Evolutionary conservation across 805 yeast species (phyloP).

Genomic region (Yamadazyma phyllophila): DNA sequence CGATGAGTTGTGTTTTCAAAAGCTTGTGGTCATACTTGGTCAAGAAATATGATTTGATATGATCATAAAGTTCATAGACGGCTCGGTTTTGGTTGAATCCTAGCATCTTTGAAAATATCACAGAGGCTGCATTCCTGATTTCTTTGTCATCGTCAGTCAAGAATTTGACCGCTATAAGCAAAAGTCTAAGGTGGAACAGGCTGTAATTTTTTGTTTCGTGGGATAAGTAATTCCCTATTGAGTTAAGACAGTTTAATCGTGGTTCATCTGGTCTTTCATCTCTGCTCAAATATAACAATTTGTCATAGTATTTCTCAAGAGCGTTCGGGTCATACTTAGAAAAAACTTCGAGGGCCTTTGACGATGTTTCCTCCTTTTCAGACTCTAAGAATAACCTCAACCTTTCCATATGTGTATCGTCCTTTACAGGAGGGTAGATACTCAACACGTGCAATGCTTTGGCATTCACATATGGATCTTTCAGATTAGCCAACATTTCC

Average conservation of each 20-base stretch:
- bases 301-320: constrained; percentile 9
- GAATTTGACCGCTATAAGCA: background rate
- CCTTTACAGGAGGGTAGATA: background rate
- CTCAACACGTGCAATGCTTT: constrained; percentile 2
- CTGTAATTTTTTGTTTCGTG: background rate
- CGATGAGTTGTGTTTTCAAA: background rate
- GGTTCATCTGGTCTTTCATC: background rate
- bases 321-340: background rate
- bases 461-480: background rate
- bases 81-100: background rate
- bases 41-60: background rate
- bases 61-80: background rate
- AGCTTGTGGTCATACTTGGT: background rate
- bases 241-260: background rate
- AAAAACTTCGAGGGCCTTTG: background rate
- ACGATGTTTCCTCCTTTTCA: background rate
- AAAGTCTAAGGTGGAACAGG: background rate
- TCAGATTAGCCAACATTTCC: background rate
- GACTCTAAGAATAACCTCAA: background rate
- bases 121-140: background rate
- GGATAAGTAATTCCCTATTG: background rate
- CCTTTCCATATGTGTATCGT: background rate
- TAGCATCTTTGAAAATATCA: background rate
- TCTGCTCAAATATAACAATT: background rate
- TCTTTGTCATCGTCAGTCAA: constrained; percentile 1